These are phyloP conservation scores for Penicillium sp. DNA, from an alignment of 2,329 filamentous ascomycete species.

Conservation along the genomic window DNA sequence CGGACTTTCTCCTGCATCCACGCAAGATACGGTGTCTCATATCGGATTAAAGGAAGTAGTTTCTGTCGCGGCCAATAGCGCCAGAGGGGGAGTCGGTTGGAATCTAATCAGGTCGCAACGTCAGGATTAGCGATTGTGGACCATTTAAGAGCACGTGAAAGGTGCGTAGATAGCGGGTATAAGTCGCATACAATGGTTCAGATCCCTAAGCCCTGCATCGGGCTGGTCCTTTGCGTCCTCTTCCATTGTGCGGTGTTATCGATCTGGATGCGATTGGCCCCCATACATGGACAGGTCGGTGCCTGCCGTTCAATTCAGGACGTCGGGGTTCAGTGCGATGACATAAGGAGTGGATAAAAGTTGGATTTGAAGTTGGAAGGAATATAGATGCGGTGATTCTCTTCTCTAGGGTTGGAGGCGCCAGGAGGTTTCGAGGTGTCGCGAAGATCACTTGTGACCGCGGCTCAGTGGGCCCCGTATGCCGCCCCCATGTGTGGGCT, in stretches of 20 bases:
- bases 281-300: conserved; percentile 28
- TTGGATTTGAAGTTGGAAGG: conserved; percentile 11
- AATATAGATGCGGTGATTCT: conserved; percentile 2
- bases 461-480: conserved; percentile 19
- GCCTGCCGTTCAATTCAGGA: conserved; percentile 17
- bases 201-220: conserved; percentile 72
- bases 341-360: conserved; percentile 25
- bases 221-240: conserved; percentile 39
- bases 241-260: conserved; percentile 37
- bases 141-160: not conserved
- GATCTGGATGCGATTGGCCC: conserved; percentile 19
- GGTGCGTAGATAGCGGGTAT: not conserved
- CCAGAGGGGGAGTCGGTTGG: conserved; percentile 80
- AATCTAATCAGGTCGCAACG: conserved; percentile 59
- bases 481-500: conserved; percentile 22
- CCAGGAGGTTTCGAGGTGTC: conserved; percentile 2
- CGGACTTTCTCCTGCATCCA: conserved; percentile 78
- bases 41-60: conserved; percentile 82
- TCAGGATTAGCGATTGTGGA: conserved; percentile 14
- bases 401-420: not conserved
- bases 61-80: conserved; percentile 80
- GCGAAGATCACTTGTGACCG: conserved; percentile 11
- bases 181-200: conserved; percentile 66
- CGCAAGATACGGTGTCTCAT: conserved; percentile 93
- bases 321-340: conserved; percentile 9